A percentile compares a stretch with the other conserved stretches of the same genome.
phyloP scores from a whole-genome alignment of 306 rosid species.

The Castanea mollissima region DNA sequence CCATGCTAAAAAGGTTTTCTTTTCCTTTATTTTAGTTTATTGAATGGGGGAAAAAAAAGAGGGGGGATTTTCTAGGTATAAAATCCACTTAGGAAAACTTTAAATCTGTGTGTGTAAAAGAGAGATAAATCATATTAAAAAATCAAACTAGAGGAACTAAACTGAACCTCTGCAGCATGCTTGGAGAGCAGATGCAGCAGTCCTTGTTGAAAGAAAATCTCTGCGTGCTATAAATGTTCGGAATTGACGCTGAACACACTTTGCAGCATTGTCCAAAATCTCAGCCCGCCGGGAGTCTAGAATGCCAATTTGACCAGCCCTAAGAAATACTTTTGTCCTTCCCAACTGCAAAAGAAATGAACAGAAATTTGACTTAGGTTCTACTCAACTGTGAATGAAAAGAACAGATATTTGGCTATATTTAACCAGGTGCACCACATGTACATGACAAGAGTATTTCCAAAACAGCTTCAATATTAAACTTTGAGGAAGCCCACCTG shows the following conservation, averaged over 20 bases:
- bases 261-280: slow-evolving; percentile 88
- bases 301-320: slow-evolving; percentile 97
- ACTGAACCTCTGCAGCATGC: slow-evolving; percentile 82
- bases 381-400: not conserved
- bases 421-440: not conserved
- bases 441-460: slow-evolving; percentile 1
- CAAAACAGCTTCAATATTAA: not conserved
- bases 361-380: not conserved
- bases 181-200: slow-evolving; percentile 70
- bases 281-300: slow-evolving; percentile 82
- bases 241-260: slow-evolving; percentile 62
- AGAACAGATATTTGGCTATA: not conserved
- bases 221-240: slow-evolving; percentile 64
- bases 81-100: not conserved
- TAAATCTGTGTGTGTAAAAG: not conserved
- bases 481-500: slow-evolving; percentile 54
- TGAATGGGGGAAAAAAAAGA: not conserved
- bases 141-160: slow-evolving; percentile 9
- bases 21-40: not conserved
- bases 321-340: slow-evolving; percentile 85
- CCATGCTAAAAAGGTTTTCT: not conserved
- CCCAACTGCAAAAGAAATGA: slow-evolving; percentile 62
- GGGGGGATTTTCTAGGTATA: not conserved
- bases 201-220: slow-evolving; percentile 54
- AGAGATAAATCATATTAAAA: not conserved